Conservation (phyloP, 345 rosid genomes). For the Moringa oleifera region DNA sequence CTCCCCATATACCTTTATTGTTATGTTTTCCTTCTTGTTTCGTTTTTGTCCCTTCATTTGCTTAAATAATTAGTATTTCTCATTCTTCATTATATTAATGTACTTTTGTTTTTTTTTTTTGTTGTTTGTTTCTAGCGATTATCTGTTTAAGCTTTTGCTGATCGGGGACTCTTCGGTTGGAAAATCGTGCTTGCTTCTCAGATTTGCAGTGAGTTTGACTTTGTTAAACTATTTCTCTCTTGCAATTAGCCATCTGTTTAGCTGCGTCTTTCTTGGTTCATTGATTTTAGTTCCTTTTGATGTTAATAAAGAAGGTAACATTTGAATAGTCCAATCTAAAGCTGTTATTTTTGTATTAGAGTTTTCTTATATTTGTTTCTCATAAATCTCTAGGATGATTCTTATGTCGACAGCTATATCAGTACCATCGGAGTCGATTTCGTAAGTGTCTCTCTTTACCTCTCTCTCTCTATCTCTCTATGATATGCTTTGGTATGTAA, state of each 20-base stretch:
- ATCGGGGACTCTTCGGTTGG: conserved; percentile 87
- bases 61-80: conserved; percentile 4
- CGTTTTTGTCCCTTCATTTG: conserved; percentile 1
- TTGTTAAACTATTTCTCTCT: background rate
- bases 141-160: conserved; percentile 71
- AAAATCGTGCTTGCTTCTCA: conserved; percentile 71
- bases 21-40: background rate
- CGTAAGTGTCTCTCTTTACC: conserved; percentile 32
- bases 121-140: conserved; percentile 37
- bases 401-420: conserved; percentile 78
- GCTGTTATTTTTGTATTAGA: background rate
- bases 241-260: background rate
- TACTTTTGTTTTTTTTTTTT: background rate
- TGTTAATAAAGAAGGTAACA: background rate
- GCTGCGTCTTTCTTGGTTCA: background rate
- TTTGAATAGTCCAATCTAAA: background rate
- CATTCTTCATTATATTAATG: background rate
- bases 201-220: conserved; percentile 58
- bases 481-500: background rate
- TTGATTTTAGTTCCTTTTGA: background rate
- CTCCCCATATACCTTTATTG: conserved; percentile 1
- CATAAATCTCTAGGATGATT: conserved; percentile 56
- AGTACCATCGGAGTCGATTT: conserved; percentile 91
- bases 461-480: background rate
- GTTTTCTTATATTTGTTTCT: background rate